These are phyloP conservation scores for Thozetella sp. DNA, from an alignment of 495 filamentous ascomycete species.

Conservation along the genomic window DNA sequence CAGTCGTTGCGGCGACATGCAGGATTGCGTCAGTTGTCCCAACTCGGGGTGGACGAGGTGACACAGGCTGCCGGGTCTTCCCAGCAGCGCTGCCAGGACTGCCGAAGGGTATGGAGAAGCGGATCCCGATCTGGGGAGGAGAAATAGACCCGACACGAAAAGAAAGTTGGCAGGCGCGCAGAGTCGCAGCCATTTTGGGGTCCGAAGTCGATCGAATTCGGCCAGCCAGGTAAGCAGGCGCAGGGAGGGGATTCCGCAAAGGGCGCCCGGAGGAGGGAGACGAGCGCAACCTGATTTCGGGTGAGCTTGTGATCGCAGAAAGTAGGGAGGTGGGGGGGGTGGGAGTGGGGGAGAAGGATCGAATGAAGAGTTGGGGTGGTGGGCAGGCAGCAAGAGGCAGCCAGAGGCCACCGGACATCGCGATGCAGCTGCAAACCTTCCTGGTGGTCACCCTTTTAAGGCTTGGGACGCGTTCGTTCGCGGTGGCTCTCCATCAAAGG, in stretches of 20 bases:
- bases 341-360: not conserved
- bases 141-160: not conserved
- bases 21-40: not conserved
- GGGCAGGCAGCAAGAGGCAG: not conserved
- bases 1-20: not conserved
- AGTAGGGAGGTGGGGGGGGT: not conserved
- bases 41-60: not conserved
- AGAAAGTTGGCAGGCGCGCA: constrained; percentile 2
- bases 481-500: too few relatives aligned
- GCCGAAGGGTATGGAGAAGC: not conserved
- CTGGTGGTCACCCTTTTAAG: too few relatives aligned
- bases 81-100: not conserved
- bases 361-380: not conserved
- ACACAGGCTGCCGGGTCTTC: not conserved
- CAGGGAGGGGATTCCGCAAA: too few relatives aligned
- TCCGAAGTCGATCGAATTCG: not conserved
- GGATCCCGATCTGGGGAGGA: not conserved
- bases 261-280: too few relatives aligned
- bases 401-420: too few relatives aligned
- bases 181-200: not conserved
- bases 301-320: not conserved
- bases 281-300: not conserved
- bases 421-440: too few relatives aligned
- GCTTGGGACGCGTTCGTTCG: too few relatives aligned
- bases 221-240: not conserved